These are phyloP conservation scores for Chrysanthemum seticuspe DNA, from an alignment of 129 eudicot species.

Conservation along the genomic window DNA sequence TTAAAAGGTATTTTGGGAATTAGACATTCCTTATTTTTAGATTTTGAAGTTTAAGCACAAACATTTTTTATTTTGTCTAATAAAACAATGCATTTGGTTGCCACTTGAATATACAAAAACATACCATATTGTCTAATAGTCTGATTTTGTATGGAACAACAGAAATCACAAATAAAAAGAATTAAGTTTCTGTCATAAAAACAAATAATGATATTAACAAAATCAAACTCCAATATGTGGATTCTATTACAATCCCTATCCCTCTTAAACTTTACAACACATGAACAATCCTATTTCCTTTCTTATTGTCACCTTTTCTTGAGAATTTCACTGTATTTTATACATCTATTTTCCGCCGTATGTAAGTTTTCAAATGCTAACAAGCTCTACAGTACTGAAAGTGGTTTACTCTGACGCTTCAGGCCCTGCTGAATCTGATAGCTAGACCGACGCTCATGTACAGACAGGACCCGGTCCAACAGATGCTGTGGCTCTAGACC, in stretches of 20 bases:
- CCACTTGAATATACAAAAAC: no score
- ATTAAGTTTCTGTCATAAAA: no score
- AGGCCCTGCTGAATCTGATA: constrained; percentile 64
- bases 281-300: neutral
- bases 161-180: no score
- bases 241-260: no score
- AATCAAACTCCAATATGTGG: neutral
- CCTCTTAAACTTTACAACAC: neutral
- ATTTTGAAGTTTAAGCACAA: no score
- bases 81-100: no score
- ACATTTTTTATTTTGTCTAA: no score
- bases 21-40: no score
- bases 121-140: no score
- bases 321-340: neutral
- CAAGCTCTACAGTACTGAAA: constrained; percentile 25
- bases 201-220: neutral
- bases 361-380: neutral
- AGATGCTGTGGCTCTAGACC: no score
- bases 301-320: neutral
- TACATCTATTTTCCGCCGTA: neutral
- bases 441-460: constrained; percentile 73
- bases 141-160: no score
- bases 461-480: constrained; percentile 3
- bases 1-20: no score
- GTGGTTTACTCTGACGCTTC: constrained; percentile 53